phyloP scores from a whole-genome alignment of 2,329 filamentous ascomycete species.

The Aspergillus floridensis region DNA sequence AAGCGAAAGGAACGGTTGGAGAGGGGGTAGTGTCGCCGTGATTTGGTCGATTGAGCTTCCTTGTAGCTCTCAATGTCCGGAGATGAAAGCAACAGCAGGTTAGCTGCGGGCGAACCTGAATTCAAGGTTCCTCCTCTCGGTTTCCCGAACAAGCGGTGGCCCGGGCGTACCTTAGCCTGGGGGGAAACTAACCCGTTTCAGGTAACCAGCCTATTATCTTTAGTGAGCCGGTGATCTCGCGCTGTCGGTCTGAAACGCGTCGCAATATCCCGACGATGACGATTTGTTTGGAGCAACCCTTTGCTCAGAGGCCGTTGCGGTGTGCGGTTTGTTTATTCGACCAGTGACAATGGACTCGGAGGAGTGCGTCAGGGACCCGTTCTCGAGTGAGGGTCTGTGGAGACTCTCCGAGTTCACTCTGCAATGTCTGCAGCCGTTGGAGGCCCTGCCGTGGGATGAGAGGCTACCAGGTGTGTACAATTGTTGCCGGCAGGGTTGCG shows the following conservation, averaged over 20 bases:
- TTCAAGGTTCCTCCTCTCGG: slow-evolving; percentile 2
- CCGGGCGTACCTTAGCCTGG: slow-evolving; percentile 17
- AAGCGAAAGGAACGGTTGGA: background rate
- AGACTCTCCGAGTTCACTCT: slow-evolving; percentile 39
- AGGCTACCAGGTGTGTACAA: slow-evolving; percentile 32
- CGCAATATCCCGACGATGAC: slow-evolving; percentile 9
- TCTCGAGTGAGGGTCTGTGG: slow-evolving; percentile 38
- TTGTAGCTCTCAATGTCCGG: background rate
- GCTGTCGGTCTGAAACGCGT: slow-evolving; percentile 20
- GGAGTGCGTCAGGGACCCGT: slow-evolving; percentile 29
- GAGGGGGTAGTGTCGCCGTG: background rate
- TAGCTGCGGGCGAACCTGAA: background rate
- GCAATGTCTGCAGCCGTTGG: slow-evolving; percentile 37
- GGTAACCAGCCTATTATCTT: slow-evolving; percentile 7
- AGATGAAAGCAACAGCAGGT: too few relatives aligned
- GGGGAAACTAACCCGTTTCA: slow-evolving; percentile 12
- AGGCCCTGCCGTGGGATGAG: slow-evolving; percentile 36
- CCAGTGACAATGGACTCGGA: slow-evolving; percentile 26
- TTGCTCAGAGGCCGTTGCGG: background rate
- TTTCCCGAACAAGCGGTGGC: slow-evolving; percentile 31
- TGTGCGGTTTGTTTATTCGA: background rate
- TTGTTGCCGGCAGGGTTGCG: background rate
- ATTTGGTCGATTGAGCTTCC: background rate
- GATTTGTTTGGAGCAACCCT: slow-evolving; percentile 6
- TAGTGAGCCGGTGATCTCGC: slow-evolving; percentile 22